phyloP scores from a whole-genome alignment of 345 rosid genomes.

The Excoecaria agallocha region DNA sequence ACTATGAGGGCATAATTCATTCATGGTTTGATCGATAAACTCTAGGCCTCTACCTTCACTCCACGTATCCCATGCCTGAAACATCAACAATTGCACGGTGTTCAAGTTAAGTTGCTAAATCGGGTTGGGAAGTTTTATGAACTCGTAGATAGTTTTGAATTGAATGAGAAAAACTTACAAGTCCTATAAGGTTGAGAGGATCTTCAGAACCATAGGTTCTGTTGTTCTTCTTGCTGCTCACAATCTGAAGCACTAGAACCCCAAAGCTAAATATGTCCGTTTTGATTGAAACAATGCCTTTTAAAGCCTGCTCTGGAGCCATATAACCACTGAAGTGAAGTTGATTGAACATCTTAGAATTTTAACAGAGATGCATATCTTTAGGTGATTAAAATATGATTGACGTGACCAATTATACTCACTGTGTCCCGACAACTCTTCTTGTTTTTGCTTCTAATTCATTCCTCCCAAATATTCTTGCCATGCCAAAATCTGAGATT shows the following conservation, averaged over 20 bases:
- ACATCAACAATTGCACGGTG: neutral
- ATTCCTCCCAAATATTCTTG: constrained; percentile 9
- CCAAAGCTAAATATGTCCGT: constrained; percentile 27
- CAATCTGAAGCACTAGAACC: constrained; percentile 18
- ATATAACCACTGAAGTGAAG: constrained; percentile 24
- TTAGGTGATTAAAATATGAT: neutral
- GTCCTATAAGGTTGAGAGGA: constrained; percentile 15
- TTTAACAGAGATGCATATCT: neutral
- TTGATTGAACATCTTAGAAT: neutral
- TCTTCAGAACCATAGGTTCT: neutral
- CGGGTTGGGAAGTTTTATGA: neutral
- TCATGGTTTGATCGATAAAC: constrained; percentile 6
- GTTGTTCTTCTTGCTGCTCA: constrained; percentile 17
- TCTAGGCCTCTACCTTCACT: constrained; percentile 14
- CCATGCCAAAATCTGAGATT: constrained; percentile 24
- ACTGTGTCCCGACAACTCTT: constrained; percentile 25
- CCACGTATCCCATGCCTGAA: constrained; percentile 24
- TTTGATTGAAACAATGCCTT: constrained; percentile 20
- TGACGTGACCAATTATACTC: neutral
- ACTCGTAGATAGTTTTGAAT: neutral
- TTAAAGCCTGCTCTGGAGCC: constrained; percentile 25
- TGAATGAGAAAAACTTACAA: constrained; percentile 14
- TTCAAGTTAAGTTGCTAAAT: neutral
- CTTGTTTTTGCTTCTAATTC: constrained; percentile 6
- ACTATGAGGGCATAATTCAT: neutral